Evolutionary conservation across 352 stramenopile genomes (phyloP).

Genomic region (Phytophthora sojae): DNA sequence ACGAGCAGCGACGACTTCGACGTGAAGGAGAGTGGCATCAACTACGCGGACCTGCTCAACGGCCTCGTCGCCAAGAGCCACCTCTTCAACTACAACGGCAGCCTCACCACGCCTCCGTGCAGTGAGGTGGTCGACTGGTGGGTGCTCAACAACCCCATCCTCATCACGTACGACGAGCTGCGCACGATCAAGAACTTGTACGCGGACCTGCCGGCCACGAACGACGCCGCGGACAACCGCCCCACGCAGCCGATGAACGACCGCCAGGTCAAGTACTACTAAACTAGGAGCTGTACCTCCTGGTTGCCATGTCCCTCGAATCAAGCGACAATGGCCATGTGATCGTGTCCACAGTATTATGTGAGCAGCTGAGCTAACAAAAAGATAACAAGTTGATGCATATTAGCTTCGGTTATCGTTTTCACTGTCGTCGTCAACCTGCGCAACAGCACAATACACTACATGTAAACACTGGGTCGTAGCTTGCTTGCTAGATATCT

Average conservation of each 20-base stretch:
- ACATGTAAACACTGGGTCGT: slow-evolving; percentile 18
- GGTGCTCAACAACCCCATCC: slow-evolving; percentile 65
- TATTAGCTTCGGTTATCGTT: neutral
- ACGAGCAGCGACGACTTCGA: slow-evolving; percentile 42
- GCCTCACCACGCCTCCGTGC: slow-evolving; percentile 65
- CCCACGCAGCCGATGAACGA: slow-evolving; percentile 62
- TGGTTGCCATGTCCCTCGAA: neutral
- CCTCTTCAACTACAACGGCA: slow-evolving; percentile 73
- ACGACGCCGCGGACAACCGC: slow-evolving; percentile 52
- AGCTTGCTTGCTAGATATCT: slow-evolving; percentile 38
- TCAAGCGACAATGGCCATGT: slow-evolving; percentile 3
- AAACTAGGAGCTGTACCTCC: neutral
- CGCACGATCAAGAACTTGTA: slow-evolving; percentile 45
- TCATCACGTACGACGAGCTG: slow-evolving; percentile 50
- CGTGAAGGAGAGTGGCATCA: slow-evolving; percentile 47
- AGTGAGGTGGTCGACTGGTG: slow-evolving; percentile 69
- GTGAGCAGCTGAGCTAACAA: neutral
- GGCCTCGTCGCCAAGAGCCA: slow-evolving; percentile 57
- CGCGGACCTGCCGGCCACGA: slow-evolving; percentile 41
- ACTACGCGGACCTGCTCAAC: slow-evolving; percentile 69
- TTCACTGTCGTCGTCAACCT: neutral
- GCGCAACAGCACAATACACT: neutral
- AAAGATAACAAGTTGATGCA: slow-evolving; percentile 3
- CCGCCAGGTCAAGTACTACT: slow-evolving; percentile 60
- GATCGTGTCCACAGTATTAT: slow-evolving; percentile 4